A percentile compares a stretch with the other conserved stretches of the same genome.
Evolutionary conservation across 75 land plant genomes (phyloP).

Genomic region (Gnetum montanum): DNA sequence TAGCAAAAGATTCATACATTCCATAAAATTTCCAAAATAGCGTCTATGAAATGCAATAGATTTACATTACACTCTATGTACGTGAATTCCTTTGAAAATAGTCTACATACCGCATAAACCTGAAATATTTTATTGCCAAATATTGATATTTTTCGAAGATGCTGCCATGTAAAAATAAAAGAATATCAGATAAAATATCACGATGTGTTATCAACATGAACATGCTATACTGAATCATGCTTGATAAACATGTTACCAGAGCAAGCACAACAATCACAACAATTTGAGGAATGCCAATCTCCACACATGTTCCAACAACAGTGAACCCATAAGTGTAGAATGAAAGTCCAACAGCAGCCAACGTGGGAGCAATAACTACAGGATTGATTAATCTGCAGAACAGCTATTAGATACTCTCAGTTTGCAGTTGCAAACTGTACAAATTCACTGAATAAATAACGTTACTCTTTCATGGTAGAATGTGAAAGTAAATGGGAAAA

Average conservation of each 20-base stretch:
- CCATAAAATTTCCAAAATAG: background rate
- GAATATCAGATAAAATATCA: background rate
- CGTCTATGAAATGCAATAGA: background rate
- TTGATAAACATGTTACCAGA: conserved; percentile 24
- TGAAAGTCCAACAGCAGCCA: conserved; percentile 42
- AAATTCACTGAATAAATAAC: too few relatives aligned
- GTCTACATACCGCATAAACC: conserved; percentile 75
- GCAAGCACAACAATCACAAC: conserved; percentile 30
- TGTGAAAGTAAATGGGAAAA: too few relatives aligned
- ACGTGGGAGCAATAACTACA: conserved; percentile 47
- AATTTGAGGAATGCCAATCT: conserved; percentile 47
- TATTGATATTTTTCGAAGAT: conserved; percentile 67
- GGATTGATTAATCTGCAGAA: conserved; percentile 41
- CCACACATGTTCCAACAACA: conserved; percentile 42
- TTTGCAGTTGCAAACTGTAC: background rate
- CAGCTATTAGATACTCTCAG: conserved; percentile 1
- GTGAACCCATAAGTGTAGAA: conserved; percentile 44
- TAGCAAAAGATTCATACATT: background rate
- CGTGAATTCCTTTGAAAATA: too few relatives aligned
- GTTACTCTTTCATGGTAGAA: too few relatives aligned
- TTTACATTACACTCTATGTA: background rate
- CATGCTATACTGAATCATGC: background rate
- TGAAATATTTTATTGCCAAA: conserved; percentile 72
- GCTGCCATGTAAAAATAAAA: conserved; percentile 22
- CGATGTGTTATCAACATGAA: background rate